Conservation (phyloP, 1,284 basidiomycete genomes). For the Leccinum subfulvum region DNA sequence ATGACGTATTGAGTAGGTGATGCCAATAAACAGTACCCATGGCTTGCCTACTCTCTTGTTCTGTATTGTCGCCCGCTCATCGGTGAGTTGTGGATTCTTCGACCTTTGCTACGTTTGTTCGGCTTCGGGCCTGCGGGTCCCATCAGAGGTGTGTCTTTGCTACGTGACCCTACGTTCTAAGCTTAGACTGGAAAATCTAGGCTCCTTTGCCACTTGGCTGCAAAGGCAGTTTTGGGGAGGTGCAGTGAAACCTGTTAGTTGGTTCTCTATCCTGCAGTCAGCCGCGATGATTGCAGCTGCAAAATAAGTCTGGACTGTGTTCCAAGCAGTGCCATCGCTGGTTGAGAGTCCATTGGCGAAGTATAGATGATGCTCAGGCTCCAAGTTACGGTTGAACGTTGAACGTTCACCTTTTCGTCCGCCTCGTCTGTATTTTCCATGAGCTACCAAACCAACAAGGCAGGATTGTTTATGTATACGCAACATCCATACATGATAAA, state of each 20-base stretch:
- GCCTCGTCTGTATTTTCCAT: neutral
- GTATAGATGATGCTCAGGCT: no score
- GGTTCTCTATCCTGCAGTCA: no score
- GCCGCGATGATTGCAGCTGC: no score
- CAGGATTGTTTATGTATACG: neutral
- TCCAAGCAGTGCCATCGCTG: no score
- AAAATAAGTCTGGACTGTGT: no score
- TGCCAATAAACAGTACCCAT: slow-evolving; percentile 16
- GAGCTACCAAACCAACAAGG: neutral
- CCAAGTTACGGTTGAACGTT: no score
- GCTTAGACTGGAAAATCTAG: neutral
- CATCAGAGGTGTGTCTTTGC: slow-evolving; percentile 13
- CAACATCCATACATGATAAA: neutral
- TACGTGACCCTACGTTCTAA: neutral
- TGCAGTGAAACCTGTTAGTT: no score
- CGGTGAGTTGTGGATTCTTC: slow-evolving; percentile 13
- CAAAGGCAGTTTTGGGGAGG: no score
- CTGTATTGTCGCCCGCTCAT: slow-evolving; percentile 9
- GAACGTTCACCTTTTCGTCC: neutral
- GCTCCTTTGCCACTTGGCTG: no score
- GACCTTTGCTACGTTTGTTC: slow-evolving; percentile 9
- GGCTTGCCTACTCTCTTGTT: slow-evolving; percentile 12
- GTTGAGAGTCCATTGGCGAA: no score
- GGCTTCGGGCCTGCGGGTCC: slow-evolving; percentile 20
- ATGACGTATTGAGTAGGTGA: slow-evolving; percentile 11